Evolutionary conservation across 2,329 filamentous ascomycete genomes (phyloP).

Genomic region (Hymenoscyphus scutula): DNA sequence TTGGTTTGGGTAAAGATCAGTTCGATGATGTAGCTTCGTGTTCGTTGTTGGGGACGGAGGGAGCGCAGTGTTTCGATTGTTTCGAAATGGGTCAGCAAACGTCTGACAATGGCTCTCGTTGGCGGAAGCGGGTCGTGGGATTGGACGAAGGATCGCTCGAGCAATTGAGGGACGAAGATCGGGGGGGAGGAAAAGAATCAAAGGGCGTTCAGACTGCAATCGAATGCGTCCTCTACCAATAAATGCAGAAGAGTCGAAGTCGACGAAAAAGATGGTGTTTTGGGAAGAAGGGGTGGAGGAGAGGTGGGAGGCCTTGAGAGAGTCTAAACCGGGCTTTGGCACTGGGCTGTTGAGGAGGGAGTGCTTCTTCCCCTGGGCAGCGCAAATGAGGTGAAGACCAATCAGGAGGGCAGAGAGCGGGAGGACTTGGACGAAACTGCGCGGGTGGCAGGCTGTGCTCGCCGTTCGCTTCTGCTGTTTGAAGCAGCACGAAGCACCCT

Average conservation of each 20-base stretch:
- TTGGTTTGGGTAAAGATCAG: conserved; percentile 8
- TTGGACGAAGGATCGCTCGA: conserved; percentile 3
- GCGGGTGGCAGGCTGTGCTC: conserved; percentile 30
- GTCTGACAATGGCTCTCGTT: conserved; percentile 15
- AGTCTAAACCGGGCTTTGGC: background rate
- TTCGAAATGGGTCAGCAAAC: conserved; percentile 26
- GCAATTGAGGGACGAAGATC: conserved; percentile 12
- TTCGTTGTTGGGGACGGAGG: background rate
- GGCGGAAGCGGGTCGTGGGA: conserved; percentile 7
- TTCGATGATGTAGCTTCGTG: conserved; percentile 2
- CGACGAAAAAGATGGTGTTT: conserved; percentile 4
- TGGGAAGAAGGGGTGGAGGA: background rate
- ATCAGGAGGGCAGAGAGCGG: background rate
- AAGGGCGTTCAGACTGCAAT: conserved; percentile 25
- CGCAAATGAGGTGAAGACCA: background rate
- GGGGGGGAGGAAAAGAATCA: background rate
- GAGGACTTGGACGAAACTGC: conserved; percentile 19
- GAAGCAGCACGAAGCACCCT: no score
- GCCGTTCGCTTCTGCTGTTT: no score
- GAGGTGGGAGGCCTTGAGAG: background rate
- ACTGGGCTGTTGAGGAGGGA: no score
- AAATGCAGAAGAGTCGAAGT: conserved; percentile 17
- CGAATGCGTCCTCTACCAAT: conserved; percentile 33
- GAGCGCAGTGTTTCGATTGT: conserved; percentile 12
- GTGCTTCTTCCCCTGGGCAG: background rate